These are phyloP conservation scores for Eucalyptus coolabah DNA, from an alignment of 345 rosid species.

Conservation along the genomic window DNA sequence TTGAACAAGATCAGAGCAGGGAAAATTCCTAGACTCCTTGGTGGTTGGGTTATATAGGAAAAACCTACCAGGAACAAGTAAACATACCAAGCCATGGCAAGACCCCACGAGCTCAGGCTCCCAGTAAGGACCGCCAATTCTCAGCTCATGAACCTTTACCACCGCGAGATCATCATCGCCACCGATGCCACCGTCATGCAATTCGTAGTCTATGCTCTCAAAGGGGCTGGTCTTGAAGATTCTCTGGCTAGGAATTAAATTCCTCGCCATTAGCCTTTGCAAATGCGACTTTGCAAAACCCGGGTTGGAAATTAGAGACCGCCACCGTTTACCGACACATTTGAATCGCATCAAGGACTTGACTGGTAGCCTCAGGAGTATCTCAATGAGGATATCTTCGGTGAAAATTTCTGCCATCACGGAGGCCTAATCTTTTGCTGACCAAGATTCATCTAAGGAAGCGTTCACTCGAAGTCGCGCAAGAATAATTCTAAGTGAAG, in stretches of 20 bases:
- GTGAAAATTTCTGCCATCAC: neutral
- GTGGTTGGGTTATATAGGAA: neutral
- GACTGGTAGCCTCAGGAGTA: conserved; percentile 1
- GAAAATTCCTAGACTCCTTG: neutral
- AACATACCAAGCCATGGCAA: neutral
- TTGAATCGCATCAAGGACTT: neutral
- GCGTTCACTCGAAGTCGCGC: neutral
- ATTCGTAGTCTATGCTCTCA: neutral
- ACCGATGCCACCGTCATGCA: neutral
- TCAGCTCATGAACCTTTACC: neutral
- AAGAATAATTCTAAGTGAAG: neutral
- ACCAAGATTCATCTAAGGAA: neutral
- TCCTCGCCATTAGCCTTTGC: neutral
- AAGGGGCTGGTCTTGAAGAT: neutral
- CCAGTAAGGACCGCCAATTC: neutral
- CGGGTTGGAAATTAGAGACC: neutral
- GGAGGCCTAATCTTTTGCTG: neutral
- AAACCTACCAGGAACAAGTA: neutral
- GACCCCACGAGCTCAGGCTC: neutral
- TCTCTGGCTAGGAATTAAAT: neutral
- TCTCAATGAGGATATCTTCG: neutral
- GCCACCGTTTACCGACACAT: neutral
- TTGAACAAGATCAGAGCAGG: neutral
- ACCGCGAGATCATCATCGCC: neutral
- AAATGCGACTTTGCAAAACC: neutral